Evolutionary conservation across 176 grass and related monocot species (phyloP), one percentile per base, ranked within the genome.

Genomic region (Phoenix dactylifera): DNA sequence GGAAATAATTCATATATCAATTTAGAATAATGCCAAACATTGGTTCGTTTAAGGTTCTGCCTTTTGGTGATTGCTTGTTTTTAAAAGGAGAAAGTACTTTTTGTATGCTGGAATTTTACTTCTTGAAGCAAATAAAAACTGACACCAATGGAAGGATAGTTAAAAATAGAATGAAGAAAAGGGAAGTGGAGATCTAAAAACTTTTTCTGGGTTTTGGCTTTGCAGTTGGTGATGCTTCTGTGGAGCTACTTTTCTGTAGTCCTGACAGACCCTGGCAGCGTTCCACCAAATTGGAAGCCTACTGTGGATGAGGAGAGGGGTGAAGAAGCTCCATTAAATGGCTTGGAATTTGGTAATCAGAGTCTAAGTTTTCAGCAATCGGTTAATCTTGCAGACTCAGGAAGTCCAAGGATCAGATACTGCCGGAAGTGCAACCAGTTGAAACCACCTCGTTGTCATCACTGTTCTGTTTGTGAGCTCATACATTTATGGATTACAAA

Each of bases 401-500:
- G 69, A 28, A 85, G 71, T 70, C 83, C 83, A 23, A 85, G 58
- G 63, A 64, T 85, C 60, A 84, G 92, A 52, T 96, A 88, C 39
- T 96, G 92, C 80, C 64, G 92, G 62, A 96, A 96, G 60, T 96
- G 92, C 72, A 87, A 87, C 65, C 92, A 90, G 6, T 65, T 90
- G 58, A 96, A 96, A 68, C 92, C 92, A 7, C 86, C 92, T 54
- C 92, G 92, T 7, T 96, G 92, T 56, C 92, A 96, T 76, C 92
- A 96, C 74, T 96, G 92, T 68, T 96, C 92, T 80, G 92, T 96
- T 70, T 96, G 92, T 96, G 76, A 90, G 92, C 61, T 55, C 51
- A 57, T 56, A 28, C 51, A 56, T 56, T 44, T 12, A 2, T 44
- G 35, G 35, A 14, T 44, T 44, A 10, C 35, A 44, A 44, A 14